A percentile compares a stretch with the other conserved stretches of the same genome.
These are phyloP conservation scores for Botrytis squamosa DNA, from an alignment of 2,329 filamentous ascomycete genomes.

Conservation along the genomic window DNA sequence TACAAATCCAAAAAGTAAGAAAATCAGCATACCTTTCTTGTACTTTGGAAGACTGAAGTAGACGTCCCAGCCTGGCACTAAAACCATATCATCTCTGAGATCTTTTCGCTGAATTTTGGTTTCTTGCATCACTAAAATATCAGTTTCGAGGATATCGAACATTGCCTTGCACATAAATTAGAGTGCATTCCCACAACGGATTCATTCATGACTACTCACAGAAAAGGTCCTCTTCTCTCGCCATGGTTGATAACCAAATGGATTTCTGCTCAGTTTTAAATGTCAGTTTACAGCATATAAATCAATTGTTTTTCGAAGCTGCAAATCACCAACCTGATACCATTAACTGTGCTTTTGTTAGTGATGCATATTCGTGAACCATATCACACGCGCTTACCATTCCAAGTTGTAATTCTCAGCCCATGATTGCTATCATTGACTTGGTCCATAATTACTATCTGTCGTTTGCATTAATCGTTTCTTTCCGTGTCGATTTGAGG, in stretches of 20 bases:
- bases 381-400: conserved; percentile 54
- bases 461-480: not conserved
- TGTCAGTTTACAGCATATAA: not conserved
- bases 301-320: not conserved
- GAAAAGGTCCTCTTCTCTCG: conserved; percentile 67
- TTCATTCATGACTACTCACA: conserved; percentile 44
- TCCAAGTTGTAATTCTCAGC: conserved; percentile 83
- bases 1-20: not conserved
- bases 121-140: conserved; percentile 94
- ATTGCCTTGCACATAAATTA: conserved; percentile 58
- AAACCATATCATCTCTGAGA: conserved; percentile 89
- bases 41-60: conserved; percentile 90
- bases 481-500: not conserved
- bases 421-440: conserved; percentile 51
- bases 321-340: conserved; percentile 59
- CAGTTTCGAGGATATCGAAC: conserved; percentile 90
- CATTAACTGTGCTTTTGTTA: conserved; percentile 60
- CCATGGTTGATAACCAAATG: conserved; percentile 85
- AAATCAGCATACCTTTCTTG: conserved; percentile 70
- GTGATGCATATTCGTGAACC: not conserved
- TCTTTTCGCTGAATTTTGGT: conserved; percentile 95
- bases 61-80: conserved; percentile 93
- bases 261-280: conserved; percentile 55
- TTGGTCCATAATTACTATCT: not conserved
- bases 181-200: conserved; percentile 5